phyloP scores from a whole-genome alignment of 805 yeast species.

The Metschnikowia gelsemii region DNA sequence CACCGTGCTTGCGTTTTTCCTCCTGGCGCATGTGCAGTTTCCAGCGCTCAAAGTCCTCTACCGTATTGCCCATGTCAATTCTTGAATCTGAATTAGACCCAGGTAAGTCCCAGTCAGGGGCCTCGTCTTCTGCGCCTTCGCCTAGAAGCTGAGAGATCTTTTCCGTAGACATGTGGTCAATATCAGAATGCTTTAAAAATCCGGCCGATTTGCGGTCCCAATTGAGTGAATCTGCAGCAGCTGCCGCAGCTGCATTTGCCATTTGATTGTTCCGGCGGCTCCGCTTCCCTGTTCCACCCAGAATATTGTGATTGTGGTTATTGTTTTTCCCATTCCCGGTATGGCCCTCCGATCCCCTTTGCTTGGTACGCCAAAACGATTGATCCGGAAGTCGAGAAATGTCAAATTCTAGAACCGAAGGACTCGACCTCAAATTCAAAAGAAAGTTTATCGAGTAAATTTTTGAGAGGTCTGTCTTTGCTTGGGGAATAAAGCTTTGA shows the following conservation, averaged over 20 bases:
- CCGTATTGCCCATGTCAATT: conserved; percentile 48
- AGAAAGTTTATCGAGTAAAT: conserved; percentile 32
- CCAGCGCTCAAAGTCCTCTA: conserved; percentile 61
- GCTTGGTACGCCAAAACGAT: conserved; percentile 49
- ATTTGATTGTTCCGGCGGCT: conserved; percentile 18
- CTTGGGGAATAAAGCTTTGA: conserved; percentile 13
- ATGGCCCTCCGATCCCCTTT: conserved; percentile 5
- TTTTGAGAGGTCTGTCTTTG: conserved; percentile 14
- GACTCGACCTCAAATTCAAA: conserved; percentile 34
- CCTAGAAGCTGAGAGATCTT: conserved; percentile 38
- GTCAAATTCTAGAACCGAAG: conserved; percentile 33
- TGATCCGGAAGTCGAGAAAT: conserved; percentile 43
- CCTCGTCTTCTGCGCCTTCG: conserved; percentile 34
- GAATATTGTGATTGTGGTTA: conserved; percentile 2
- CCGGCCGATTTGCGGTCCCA: conserved; percentile 34
- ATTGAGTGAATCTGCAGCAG: conserved; percentile 20
- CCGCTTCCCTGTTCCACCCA: conserved; percentile 16
- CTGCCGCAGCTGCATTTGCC: conserved; percentile 3
- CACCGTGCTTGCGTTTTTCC: conserved; percentile 49
- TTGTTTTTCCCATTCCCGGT: conserved; percentile 5
- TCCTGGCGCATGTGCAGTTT: conserved; percentile 52
- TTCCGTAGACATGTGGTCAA: conserved; percentile 33
- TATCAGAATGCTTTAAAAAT: conserved; percentile 23
- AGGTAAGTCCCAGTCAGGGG: conserved; percentile 42
- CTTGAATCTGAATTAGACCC: conserved; percentile 25